Base-by-base conservation (phyloP, 2,329 filamentous ascomycete species). In the Bertia moriformis region DNA sequence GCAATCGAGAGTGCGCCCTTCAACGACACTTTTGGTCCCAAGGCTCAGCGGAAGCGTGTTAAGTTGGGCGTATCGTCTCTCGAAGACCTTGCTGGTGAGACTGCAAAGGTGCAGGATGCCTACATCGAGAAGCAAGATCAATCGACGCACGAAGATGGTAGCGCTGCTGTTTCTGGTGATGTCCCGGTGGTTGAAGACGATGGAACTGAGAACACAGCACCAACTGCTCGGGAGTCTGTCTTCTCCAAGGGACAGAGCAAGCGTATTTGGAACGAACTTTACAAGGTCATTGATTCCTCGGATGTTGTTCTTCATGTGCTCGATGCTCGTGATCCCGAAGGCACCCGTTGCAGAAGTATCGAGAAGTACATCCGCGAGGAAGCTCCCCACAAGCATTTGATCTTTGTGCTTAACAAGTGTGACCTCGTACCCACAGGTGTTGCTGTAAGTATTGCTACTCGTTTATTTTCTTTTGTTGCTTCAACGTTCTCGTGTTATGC, bases 291-390 rank as follows among this genome's bases (percentile, higher is more conserved):
- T 44, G 89, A 95, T 61, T 93, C 86, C 3, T 91, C 83, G 7
- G 91, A 98, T 59, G 89, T 98, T 24, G 77, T 98, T 36, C 81
- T 98, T n/a, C 91, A 95, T 52, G 83, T 94, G 13, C 65, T 94
- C 1, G 89, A 95, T 58, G 87, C 88, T 30, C 72, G 87, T 60
- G 87, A 94, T 58, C 88, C 87, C 3, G 63, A 89, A 10, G 91
- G 91, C 22, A 96, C 91, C 14, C 73, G 91, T 40, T 98, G 91
- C 65, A 73, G 79, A 19, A 85, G 83, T 49, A 79, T 93, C 18
- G 84, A 98, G 56, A 94, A 95, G 55, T 96, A 95, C 55, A 79
- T 98, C 38, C 77, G 74, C 44, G 83, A 91, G 46, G 91, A 98
- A 54, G 89, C 88, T 14, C 86, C 88, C 4, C 91, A 98, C 61